These are phyloP conservation scores for Podila epicladia DNA, from an alignment of 192 early-diverging fungal species.

Conservation along the genomic window DNA sequence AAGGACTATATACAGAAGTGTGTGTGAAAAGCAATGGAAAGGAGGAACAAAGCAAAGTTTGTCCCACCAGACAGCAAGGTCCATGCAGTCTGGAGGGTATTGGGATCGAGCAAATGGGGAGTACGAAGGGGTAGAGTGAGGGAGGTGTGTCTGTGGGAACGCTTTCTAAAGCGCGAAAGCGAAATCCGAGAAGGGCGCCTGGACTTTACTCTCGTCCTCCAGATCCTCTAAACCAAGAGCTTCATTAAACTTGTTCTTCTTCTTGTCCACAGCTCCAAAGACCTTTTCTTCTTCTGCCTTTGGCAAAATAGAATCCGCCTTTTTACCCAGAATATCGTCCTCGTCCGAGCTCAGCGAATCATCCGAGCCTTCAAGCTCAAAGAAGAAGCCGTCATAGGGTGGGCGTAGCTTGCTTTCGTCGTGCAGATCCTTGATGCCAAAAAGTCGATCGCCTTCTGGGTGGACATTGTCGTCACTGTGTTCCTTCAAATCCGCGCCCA, in stretches of 20 bases:
- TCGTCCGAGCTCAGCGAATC: conserved; percentile 43
- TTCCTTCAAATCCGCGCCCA: conserved; percentile 1
- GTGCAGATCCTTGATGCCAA: conserved; percentile 38
- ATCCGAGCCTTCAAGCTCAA: conserved; percentile 32
- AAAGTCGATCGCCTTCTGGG: conserved; percentile 9
- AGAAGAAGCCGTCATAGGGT: conserved; percentile 43
- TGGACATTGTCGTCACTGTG: neutral
- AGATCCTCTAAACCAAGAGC: conserved; percentile 25
- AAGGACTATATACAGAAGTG: conserved; percentile 19
- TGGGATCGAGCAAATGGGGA: neutral
- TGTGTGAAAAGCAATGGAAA: neutral
- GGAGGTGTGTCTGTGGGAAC: too few relatives aligned
- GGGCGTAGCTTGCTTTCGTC: conserved; percentile 27
- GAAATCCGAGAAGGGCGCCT: conserved; percentile 43
- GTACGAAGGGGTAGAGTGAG: neutral
- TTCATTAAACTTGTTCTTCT: neutral
- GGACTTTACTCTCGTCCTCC: conserved; percentile 28
- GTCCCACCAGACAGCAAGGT: too few relatives aligned
- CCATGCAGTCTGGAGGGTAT: neutral
- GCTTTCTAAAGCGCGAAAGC: conserved; percentile 19
- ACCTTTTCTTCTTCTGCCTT: neutral
- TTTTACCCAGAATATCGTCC: conserved; percentile 24
- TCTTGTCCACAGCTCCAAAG: conserved; percentile 15
- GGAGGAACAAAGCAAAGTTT: neutral
- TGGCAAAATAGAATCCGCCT: too few relatives aligned